phyloP scores from a whole-genome alignment of 495 filamentous ascomycete species.

The Penicillium atrosanguineum region DNA sequence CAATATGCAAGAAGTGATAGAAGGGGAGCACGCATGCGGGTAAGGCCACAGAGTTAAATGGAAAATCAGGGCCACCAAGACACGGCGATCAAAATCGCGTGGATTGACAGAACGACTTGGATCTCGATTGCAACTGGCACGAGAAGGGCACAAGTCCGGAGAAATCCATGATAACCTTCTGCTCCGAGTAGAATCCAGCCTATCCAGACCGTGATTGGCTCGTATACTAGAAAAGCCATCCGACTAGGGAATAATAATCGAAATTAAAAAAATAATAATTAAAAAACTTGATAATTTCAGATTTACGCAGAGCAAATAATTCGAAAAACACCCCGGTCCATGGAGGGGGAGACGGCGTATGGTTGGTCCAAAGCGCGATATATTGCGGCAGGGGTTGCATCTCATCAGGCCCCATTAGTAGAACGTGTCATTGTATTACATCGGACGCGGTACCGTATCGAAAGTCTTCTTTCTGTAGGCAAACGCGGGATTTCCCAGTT shows the following conservation, averaged over 20 bases:
- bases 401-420: background rate
- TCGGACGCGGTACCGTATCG: constrained; percentile 17
- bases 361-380: constrained; percentile 31
- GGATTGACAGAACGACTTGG: constrained; percentile 22
- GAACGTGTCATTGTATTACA: background rate
- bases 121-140: constrained; percentile 35
- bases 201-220: constrained; percentile 23
- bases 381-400: constrained; percentile 24
- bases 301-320: constrained; percentile 3
- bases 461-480: constrained; percentile 5
- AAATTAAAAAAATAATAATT: constrained; percentile 1
- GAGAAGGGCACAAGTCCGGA: constrained; percentile 25
- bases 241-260: constrained; percentile 1
- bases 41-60: constrained; percentile 41
- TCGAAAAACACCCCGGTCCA: constrained; percentile 19
- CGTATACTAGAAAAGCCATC: constrained; percentile 8
- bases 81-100: constrained; percentile 21
- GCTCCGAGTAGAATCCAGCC: constrained; percentile 10
- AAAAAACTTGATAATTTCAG: constrained; percentile 2
- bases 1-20: constrained; percentile 23
- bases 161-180: constrained; percentile 32
- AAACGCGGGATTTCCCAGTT: constrained; percentile 12
- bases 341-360: constrained; percentile 23
- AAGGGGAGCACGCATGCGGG: constrained; percentile 26
- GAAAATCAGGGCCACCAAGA: constrained; percentile 21